Evolutionary conservation across 306 rosid genomes (phyloP).

Genomic region (Lithocarpus polystachyus): DNA sequence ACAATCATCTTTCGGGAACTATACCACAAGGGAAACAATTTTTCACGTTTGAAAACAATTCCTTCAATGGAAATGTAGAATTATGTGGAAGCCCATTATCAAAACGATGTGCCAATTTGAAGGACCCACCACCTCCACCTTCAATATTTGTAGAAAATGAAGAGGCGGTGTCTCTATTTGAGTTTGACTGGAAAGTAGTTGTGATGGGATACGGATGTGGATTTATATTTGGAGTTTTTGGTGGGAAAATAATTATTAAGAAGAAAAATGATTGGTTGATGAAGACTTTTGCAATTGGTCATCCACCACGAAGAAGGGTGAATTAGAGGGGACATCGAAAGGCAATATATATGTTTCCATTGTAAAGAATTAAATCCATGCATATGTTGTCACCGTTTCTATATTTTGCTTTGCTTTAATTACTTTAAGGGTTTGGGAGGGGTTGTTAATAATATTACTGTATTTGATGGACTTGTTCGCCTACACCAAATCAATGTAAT

Average conservation of each 20-base stretch:
- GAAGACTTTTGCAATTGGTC: background rate
- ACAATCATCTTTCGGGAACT: background rate
- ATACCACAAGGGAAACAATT: background rate
- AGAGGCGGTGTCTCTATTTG: too few relatives aligned
- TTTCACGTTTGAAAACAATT: background rate
- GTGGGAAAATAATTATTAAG: too few relatives aligned
- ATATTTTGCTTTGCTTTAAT: too few relatives aligned
- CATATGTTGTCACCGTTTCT: too few relatives aligned
- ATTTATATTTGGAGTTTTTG: background rate
- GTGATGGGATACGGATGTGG: background rate
- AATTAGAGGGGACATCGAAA: background rate
- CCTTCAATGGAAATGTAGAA: background rate
- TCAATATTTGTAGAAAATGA: background rate
- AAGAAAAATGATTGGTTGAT: too few relatives aligned
- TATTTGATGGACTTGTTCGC: too few relatives aligned
- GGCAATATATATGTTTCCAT: too few relatives aligned
- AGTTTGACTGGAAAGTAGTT: background rate
- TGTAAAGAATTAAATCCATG: too few relatives aligned
- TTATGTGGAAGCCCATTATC: background rate
- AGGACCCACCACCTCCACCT: background rate
- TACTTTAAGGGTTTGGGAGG: too few relatives aligned
- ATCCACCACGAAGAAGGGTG: background rate
- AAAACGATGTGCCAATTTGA: too few relatives aligned
- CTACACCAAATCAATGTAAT: too few relatives aligned
- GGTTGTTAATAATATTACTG: too few relatives aligned